A percentile compares a stretch with the other conserved stretches of the same genome.
These are phyloP conservation scores for Penicillium glabrum DNA, from an alignment of 2,329 filamentous ascomycete genomes.

Conservation along the genomic window DNA sequence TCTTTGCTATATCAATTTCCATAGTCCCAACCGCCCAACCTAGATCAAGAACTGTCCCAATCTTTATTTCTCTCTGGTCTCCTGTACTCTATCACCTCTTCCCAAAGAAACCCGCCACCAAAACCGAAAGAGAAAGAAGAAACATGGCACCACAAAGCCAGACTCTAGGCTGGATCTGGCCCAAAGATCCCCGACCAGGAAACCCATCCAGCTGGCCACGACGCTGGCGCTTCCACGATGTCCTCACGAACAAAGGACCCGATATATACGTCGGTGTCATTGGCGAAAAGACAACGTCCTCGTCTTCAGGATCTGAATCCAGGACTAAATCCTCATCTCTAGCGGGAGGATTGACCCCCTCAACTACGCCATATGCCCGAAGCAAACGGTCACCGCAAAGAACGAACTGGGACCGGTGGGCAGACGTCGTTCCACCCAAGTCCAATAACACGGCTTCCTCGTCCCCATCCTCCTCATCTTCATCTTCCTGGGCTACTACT, in stretches of 20 bases:
- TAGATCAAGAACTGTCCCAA: background rate
- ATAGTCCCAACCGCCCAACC: background rate
- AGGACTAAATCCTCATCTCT: background rate
- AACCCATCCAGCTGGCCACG: slow-evolving; percentile 32
- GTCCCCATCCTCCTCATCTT: background rate
- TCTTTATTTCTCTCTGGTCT: background rate
- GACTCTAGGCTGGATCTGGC: slow-evolving; percentile 36
- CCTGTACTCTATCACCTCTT: background rate
- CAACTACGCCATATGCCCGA: background rate
- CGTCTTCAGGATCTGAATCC: background rate
- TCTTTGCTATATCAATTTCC: background rate
- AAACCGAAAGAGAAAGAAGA: background rate
- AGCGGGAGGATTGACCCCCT: background rate
- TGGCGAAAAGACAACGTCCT: slow-evolving; percentile 1
- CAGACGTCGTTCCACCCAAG: background rate
- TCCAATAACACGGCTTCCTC: background rate
- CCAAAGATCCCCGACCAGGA: slow-evolving; percentile 38
- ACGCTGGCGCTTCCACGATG: slow-evolving; percentile 35
- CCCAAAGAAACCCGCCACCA: background rate
- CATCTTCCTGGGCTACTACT: background rate
- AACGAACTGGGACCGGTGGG: slow-evolving; percentile 18
- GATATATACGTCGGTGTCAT: slow-evolving; percentile 43
- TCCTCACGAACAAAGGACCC: slow-evolving; percentile 41
- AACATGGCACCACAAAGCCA: background rate
- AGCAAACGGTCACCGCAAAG: background rate